A percentile compares a stretch with the other conserved stretches of the same genome.
These are phyloP conservation scores for Solanum bulbocastanum DNA, from an alignment of 257 asterid genomes.

Conservation along the genomic window DNA sequence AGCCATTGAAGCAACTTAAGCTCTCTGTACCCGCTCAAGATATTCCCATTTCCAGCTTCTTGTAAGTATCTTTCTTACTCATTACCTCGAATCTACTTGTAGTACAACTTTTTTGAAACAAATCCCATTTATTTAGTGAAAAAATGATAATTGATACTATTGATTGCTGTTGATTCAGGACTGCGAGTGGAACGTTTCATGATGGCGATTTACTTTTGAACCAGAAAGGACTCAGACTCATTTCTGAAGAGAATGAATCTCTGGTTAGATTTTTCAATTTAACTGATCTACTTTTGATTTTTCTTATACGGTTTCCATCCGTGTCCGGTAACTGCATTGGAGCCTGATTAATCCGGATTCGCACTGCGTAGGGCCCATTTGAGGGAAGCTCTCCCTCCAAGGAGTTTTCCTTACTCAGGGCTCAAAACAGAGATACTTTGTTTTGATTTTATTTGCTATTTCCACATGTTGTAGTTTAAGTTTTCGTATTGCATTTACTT, in stretches of 20 bases:
- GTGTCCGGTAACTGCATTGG: not conserved
- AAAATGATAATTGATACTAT: not conserved
- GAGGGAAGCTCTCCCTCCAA: not conserved
- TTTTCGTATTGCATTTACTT: not conserved
- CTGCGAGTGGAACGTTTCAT: slow-evolving; percentile 94
- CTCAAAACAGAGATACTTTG: not conserved
- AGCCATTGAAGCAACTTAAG: slow-evolving; percentile 77
- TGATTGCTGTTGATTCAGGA: slow-evolving; percentile 33
- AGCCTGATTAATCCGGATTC: not conserved
- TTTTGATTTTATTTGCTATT: not conserved
- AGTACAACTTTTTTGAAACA: not conserved
- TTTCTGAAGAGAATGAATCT: slow-evolving; percentile 60
- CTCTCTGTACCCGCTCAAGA: slow-evolving; percentile 81
- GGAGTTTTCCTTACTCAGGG: not conserved
- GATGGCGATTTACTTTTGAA: slow-evolving; percentile 83
- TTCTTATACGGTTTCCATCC: not conserved
- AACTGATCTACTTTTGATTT: not conserved
- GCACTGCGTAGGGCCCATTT: not conserved
- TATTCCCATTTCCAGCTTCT: slow-evolving; percentile 66
- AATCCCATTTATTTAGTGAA: not conserved
- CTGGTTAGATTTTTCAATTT: slow-evolving; percentile 18
- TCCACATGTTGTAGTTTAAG: not conserved
- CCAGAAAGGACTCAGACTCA: slow-evolving; percentile 69
- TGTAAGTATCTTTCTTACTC: slow-evolving; percentile 17
- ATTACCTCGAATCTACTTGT: not conserved